Base-by-base conservation (phyloP, 2,329 filamentous ascomycete species). In the Akanthomyces dipterigenus region DNA sequence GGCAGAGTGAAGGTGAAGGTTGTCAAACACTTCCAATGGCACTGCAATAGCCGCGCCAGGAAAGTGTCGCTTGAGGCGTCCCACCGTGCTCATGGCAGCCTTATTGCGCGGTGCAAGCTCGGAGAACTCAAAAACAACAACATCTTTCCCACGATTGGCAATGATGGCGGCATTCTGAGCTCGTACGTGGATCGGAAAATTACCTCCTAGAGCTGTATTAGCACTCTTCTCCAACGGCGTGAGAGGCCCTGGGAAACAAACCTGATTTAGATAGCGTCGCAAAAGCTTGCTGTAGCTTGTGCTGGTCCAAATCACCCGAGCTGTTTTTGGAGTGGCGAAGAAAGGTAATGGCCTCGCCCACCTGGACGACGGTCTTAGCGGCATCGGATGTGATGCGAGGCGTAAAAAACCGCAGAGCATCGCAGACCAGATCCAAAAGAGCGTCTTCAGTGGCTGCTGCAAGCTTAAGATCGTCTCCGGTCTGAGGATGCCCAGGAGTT, bases 141-240 rank as follows among this genome's bases (percentile, higher is more conserved):
- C 36, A 2, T 38, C 9, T 3, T 18, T 11, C 14, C 16, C 22
- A 22, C 58, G 58, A 34, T 12, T 48, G 28, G 22, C 58, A 20
- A 46, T 26, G 16, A 60, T 54, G 16, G 28, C 49, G 3, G 58
- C 49, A n/a, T 60, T 60, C 48, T 60, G 49, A 2, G 49, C 58
- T n/a, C 16, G 8, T 4, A 60, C 49, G 31, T 60, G 49, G 16
- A 60, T 40, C 6, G 49, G 42, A n/a, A 28, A 8, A 20, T 20
- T 2, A 9, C 58, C 58, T 18, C 11, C 58, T 60, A 20, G 9
- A 6, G 16, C 14, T 5, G 7, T 0, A 38, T 60, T 38, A 60
- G 57, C 26, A n/a, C 18, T 45, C 3, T 16, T 22, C 4, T 3
- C 22, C 7, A 6, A 3, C 4, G 9, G 9, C 3, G 5, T 4